Evolutionary conservation across 202 grass and related monocot genomes (phyloP).

Genomic region (Tripidium arundinaceum): DNA sequence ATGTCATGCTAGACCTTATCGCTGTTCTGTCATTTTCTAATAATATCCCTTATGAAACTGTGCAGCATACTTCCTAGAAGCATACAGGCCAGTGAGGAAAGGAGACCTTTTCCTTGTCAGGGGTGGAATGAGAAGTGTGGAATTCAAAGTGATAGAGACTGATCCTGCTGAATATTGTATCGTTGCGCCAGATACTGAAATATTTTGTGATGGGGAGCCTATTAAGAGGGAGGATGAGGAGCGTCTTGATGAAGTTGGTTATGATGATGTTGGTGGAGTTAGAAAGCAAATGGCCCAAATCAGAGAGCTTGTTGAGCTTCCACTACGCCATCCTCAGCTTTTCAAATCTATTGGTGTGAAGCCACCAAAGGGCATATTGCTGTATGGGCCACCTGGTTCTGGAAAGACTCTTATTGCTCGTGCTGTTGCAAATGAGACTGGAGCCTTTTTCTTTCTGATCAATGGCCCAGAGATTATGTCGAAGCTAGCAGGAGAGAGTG

Average conservation of each 20-base stretch:
- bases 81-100: too few species aligned
- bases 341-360: conserved; percentile 98
- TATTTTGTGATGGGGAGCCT: too few species aligned
- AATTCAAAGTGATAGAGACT: too few species aligned
- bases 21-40: too few species aligned
- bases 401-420: conserved; percentile 91
- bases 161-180: too few species aligned
- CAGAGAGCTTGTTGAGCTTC: conserved; percentile 88
- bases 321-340: conserved; percentile 78
- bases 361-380: conserved; percentile 87
- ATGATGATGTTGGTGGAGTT: conserved; percentile 95
- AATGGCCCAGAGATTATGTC: conserved; percentile 93
- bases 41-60: too few species aligned
- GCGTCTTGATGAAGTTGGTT: conserved; percentile 86
- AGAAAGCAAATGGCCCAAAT: conserved; percentile 95
- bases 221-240: conserved; percentile 95
- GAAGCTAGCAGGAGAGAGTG: too few species aligned
- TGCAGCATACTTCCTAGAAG: too few species aligned
- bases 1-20: too few species aligned
- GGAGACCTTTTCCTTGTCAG: too few species aligned
- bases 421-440: conserved; percentile 91
- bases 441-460: conserved; percentile 92
- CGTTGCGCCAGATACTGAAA: too few species aligned
- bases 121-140: too few species aligned
- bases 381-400: conserved; percentile 87